A percentile compares a stretch with the other conserved stretches of the same genome.
Conservation (phyloP, 176 grass and related monocot genomes). For the Phoenix roebelenii region DNA sequence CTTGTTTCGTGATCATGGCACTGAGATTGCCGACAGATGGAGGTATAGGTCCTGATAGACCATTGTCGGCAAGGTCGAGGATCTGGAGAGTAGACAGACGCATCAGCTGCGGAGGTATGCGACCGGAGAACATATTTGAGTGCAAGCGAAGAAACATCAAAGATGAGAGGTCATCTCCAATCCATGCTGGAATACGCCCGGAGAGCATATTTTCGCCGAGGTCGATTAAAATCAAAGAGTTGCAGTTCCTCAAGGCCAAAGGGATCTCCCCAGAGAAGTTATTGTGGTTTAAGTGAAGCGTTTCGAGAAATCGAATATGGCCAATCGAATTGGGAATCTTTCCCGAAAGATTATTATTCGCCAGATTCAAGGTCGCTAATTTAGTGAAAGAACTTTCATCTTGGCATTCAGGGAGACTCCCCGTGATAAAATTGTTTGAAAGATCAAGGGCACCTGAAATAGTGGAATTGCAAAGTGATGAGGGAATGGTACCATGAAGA, state of each 20-base stretch:
- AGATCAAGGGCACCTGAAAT: neutral
- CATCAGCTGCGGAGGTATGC: neutral
- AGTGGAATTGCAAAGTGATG: slow-evolving; percentile 4
- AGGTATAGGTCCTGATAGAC: neutral
- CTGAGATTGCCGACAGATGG: no score
- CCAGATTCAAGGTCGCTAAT: slow-evolving; percentile 7
- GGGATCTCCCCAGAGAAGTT: no score
- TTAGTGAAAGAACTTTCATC: neutral
- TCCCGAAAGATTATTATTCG: slow-evolving; percentile 7
- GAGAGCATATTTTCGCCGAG: no score
- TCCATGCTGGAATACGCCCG: no score
- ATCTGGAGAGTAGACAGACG: no score
- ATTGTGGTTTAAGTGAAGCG: no score
- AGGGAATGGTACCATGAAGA: slow-evolving; percentile 8
- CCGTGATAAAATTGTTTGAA: neutral
- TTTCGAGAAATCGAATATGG: no score
- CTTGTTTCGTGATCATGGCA: no score
- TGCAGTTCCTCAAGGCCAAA: no score
- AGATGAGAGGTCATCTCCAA: no score
- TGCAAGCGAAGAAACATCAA: slow-evolving; percentile 1
- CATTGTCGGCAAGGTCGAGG: no score
- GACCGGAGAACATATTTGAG: slow-evolving; percentile 1
- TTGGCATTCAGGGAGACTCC: neutral
- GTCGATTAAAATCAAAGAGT: no score
- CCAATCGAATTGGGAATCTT: neutral